Evolutionary conservation across 2,329 filamentous ascomycete species (phyloP), one percentile per base, ranked within the genome.

Genomic region (Mycosphaerella arachidis): DNA sequence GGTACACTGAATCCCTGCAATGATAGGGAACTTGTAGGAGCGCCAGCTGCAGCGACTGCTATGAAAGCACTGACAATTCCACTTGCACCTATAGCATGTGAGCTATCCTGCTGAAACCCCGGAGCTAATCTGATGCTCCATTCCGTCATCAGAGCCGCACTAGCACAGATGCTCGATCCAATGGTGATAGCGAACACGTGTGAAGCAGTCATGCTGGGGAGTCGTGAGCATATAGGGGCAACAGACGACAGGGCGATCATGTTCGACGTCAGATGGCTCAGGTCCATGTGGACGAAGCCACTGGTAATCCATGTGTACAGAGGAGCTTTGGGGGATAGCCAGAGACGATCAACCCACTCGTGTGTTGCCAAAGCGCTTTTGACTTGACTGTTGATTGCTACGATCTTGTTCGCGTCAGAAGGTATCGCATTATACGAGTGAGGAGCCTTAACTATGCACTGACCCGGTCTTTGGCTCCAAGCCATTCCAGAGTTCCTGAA

Each of bases 251-350:
- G 48, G n/a, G 20, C 52, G n/a, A 60, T 40, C 59, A 60, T 43
- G 37, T 59, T 63, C 9, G 35, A 43, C 5, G 56, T 9, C 2
- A 62, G 37, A 35, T 62, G 59, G 27, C 16, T 40, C 8, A 35
- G 7, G 16, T 60, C 35, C 18, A 58, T 9, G 57, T 64, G 62
- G 16, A 56, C 37, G 59, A 64, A 61, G 45, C 56, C 56, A n/a
- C 53, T 43, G 6, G 59, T 64, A 6, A 64, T 12, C 24, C 61
- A 45, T 10, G 59, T 64, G 54, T 55, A 64, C 5, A 53, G 6
- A 4, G 51, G 51, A 33, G 27, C 16, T 27, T 2, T 37, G 8
- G 51, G 20, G 6, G 51, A 53, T 7, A 53, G 24, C 13, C 51
- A 24, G 16, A 37, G n/a, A 9, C 31, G 6, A 16, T 29, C 24